Percentiles rank a stretch among this genome's conserved stretches.
These are phyloP conservation scores for Wickerhamiella brachini DNA, from an alignment of 805 yeast species.

Conservation along the genomic window DNA sequence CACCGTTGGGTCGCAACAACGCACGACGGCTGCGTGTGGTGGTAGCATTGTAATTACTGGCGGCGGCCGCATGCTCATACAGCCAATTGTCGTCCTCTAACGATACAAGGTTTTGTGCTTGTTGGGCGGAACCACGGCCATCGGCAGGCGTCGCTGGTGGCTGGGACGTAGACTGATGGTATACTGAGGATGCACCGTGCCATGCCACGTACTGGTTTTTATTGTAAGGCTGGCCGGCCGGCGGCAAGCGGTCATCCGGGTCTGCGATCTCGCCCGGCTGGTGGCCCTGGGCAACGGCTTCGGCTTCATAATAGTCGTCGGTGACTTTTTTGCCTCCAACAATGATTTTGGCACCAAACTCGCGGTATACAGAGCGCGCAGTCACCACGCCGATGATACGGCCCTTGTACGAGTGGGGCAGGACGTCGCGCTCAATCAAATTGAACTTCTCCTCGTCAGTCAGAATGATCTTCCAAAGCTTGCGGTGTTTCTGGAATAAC, in stretches of 20 bases:
- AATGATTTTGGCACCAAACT: slow-evolving; percentile 79
- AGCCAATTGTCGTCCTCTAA: slow-evolving; percentile 60
- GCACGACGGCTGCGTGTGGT: slow-evolving; percentile 45
- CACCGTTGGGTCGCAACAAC: slow-evolving; percentile 34
- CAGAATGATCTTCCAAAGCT: slow-evolving; percentile 58
- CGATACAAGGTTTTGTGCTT: slow-evolving; percentile 18
- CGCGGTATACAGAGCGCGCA: slow-evolving; percentile 77
- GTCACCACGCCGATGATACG: slow-evolving; percentile 81
- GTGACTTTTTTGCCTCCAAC: slow-evolving; percentile 63
- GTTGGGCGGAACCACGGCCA: slow-evolving; percentile 13
- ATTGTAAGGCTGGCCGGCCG: slow-evolving; percentile 31
- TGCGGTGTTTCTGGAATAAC: slow-evolving; percentile 72
- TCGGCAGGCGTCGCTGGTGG: not conserved
- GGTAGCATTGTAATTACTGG: slow-evolving; percentile 54
- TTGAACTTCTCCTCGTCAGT: slow-evolving; percentile 70
- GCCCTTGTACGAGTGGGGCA: slow-evolving; percentile 85
- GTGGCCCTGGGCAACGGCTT: slow-evolving; percentile 37
- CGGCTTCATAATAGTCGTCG: slow-evolving; percentile 81
- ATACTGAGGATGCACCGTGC: slow-evolving; percentile 35
- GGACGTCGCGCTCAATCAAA: slow-evolving; percentile 61
- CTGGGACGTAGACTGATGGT: slow-evolving; percentile 22
- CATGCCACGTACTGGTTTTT: slow-evolving; percentile 41
- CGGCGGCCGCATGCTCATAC: slow-evolving; percentile 67
- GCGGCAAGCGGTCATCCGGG: slow-evolving; percentile 39
- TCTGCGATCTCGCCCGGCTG: slow-evolving; percentile 61